Percentiles rank a stretch among this genome's conserved stretches.
Evolutionary conservation across 2,329 filamentous ascomycete genomes (phyloP).

Genomic region (Trichoderma oligosporum): DNA sequence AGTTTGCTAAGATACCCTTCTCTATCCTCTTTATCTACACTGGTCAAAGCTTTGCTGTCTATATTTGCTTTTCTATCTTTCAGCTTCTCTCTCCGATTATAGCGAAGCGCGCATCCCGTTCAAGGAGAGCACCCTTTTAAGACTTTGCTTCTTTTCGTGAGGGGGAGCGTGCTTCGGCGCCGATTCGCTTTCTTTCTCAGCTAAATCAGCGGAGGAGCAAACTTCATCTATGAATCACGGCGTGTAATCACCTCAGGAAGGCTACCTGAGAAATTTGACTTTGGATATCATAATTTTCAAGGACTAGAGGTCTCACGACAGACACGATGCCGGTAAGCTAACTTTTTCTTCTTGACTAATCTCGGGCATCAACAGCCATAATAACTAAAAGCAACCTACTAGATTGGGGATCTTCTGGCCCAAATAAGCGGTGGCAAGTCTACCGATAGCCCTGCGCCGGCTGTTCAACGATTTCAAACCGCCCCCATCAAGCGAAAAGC

Average conservation of each 20-base stretch:
- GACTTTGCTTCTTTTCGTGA: constrained; percentile 3
- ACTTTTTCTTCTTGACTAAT: neutral
- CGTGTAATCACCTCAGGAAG: neutral
- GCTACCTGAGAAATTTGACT: constrained; percentile 7
- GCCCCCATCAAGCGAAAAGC: constrained; percentile 54
- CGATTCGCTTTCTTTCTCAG: constrained; percentile 6
- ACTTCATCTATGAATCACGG: constrained; percentile 10
- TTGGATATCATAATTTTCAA: neutral
- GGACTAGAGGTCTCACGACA: constrained; percentile 13
- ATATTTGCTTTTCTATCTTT: neutral
- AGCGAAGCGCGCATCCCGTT: neutral
- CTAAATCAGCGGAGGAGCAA: constrained; percentile 1
- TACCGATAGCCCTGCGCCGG: constrained; percentile 33
- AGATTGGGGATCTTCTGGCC: constrained; percentile 42
- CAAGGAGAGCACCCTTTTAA: neutral
- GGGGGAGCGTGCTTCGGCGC: constrained; percentile 14
- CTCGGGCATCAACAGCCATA: constrained; percentile 1
- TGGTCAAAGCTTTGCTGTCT: neutral
- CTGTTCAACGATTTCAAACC: constrained; percentile 27
- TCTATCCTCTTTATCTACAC: neutral
- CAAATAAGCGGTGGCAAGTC: constrained; percentile 57
- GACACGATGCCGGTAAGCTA: constrained; percentile 33
- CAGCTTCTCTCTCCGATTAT: neutral
- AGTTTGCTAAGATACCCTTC: neutral
- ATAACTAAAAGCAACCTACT: neutral